Percentiles rank a stretch among this genome's conserved stretches.
phyloP scores from a whole-genome alignment of 192 early-diverging fungal genomes.

The Rhizophagus prolifer region DNA sequence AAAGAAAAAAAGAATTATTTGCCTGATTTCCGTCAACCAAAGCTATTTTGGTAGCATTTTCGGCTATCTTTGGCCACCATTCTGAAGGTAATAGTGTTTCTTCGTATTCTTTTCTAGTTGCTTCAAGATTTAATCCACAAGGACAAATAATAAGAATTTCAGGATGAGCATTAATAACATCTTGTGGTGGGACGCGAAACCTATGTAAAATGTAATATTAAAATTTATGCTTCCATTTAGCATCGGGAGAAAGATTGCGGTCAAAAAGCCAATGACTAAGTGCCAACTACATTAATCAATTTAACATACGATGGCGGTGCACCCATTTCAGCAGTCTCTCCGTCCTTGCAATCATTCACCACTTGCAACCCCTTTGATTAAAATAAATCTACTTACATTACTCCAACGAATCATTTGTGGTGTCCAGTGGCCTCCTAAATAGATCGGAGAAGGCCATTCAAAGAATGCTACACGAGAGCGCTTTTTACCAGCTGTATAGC shows the following conservation, averaged over 20 bases:
- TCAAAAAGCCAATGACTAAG: too few relatives aligned
- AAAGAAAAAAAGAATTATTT: too few relatives aligned
- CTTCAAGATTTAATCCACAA: constrained; percentile 48
- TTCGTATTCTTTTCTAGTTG: constrained; percentile 44
- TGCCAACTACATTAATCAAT: not conserved
- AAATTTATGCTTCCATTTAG: not conserved
- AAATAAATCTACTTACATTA: constrained; percentile 17
- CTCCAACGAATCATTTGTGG: constrained; percentile 48
- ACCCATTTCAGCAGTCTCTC: constrained; percentile 17
- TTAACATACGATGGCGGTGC: constrained; percentile 46
- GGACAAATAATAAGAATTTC: constrained; percentile 50
- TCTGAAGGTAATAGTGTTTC: constrained; percentile 34
- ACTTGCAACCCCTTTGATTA: constrained; percentile 41
- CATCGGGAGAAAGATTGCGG: too few relatives aligned
- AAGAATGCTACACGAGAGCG: constrained; percentile 43
- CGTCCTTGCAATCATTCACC: constrained; percentile 38
- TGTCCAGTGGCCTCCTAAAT: constrained; percentile 54
- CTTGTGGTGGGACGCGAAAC: constrained; percentile 36
- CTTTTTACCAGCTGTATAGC: not conserved
- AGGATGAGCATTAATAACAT: constrained; percentile 31
- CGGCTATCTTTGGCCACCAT: constrained; percentile 37
- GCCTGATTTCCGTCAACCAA: constrained; percentile 53
- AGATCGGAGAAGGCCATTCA: constrained; percentile 56
- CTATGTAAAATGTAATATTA: constrained; percentile 22
- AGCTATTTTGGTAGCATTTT: constrained; percentile 39